Percentiles rank a stretch among this genome's conserved stretches.
Evolutionary conservation across 139 green algal species (phyloP).

Genomic region (Micractinium conductrix): DNA sequence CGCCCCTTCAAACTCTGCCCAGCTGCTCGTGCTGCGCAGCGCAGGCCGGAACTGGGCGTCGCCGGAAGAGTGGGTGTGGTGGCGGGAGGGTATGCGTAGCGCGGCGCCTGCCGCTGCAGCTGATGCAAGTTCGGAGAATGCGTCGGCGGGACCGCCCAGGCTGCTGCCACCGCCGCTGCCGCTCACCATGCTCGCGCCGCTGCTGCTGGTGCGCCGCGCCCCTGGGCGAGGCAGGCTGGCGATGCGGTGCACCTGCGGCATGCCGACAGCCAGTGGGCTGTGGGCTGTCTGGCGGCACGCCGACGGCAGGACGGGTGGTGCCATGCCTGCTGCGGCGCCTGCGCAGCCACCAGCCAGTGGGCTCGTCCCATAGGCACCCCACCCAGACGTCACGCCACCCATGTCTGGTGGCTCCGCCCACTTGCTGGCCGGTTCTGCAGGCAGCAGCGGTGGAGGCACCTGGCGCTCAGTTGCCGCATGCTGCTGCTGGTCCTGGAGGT

Average conservation of each 20-base stretch:
- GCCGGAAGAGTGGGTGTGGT: not conserved
- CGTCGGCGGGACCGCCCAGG: not conserved
- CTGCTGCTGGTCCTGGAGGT: too few relatives aligned
- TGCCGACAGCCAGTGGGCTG: slow-evolving; percentile 21
- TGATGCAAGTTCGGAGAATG: not conserved
- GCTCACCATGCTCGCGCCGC: not conserved
- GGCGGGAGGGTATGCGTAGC: not conserved
- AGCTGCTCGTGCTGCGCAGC: not conserved
- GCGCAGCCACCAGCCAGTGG: too few relatives aligned
- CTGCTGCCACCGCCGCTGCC: slow-evolving; percentile 1
- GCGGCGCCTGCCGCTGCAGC: not conserved
- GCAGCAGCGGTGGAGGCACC: too few relatives aligned
- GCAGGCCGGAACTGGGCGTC: not conserved
- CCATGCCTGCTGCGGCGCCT: not conserved
- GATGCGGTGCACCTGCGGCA: not conserved
- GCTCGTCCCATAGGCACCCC: not conserved
- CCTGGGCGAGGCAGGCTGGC: not conserved
- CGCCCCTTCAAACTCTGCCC: slow-evolving; percentile 10
- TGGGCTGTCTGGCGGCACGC: not conserved
- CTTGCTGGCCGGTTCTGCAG: too few relatives aligned
- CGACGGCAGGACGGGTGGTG: not conserved
- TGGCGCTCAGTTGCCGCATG: too few relatives aligned
- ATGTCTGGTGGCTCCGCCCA: not conserved
- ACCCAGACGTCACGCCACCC: not conserved
- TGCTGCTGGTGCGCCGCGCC: not conserved